Evolutionary conservation across 495 filamentous ascomycete species (phyloP).

Genomic region (Lepraria neglecta): DNA sequence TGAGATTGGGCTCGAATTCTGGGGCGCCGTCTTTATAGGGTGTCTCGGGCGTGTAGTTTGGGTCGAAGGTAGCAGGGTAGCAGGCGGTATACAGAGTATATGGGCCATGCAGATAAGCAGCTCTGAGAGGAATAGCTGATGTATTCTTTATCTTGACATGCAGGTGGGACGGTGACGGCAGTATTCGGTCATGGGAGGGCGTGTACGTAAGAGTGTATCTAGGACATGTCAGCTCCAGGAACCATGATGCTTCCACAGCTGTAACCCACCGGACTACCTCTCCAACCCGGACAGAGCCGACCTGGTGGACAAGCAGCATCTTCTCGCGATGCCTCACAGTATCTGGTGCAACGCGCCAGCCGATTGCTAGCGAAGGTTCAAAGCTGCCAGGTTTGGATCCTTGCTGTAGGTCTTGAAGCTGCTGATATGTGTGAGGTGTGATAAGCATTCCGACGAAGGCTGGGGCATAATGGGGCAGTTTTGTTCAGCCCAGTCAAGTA

Average conservation of each 20-base stretch:
- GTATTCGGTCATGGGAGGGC: conserved; percentile 77
- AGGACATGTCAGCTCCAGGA: background rate
- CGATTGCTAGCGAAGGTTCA: conserved; percentile 33
- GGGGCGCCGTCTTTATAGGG: conserved; percentile 59
- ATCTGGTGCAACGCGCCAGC: conserved; percentile 35
- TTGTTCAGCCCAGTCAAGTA: conserved; percentile 14
- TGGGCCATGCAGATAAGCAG: conserved; percentile 91
- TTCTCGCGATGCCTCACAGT: conserved; percentile 29
- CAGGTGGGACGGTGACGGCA: conserved; percentile 70
- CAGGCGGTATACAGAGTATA: conserved; percentile 84
- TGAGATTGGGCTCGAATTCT: conserved; percentile 92
- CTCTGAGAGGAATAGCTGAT: conserved; percentile 82
- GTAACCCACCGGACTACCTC: conserved; percentile 65
- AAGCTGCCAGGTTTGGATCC: conserved; percentile 26
- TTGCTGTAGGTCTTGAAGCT: conserved; percentile 41
- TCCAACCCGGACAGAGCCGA: conserved; percentile 83
- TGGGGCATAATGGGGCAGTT: conserved; percentile 7
- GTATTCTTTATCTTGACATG: conserved; percentile 85
- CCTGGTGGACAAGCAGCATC: conserved; percentile 88
- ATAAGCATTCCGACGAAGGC: conserved; percentile 39
- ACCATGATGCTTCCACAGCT: background rate
- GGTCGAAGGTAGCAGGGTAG: conserved; percentile 72
- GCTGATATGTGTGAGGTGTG: conserved; percentile 44
- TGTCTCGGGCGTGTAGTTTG: conserved; percentile 62
- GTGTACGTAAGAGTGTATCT: conserved; percentile 91